Percentiles rank a stretch among this genome's conserved stretches.
Evolutionary conservation across 805 yeast species (phyloP).

Genomic region (Metschnikowia sp.): DNA sequence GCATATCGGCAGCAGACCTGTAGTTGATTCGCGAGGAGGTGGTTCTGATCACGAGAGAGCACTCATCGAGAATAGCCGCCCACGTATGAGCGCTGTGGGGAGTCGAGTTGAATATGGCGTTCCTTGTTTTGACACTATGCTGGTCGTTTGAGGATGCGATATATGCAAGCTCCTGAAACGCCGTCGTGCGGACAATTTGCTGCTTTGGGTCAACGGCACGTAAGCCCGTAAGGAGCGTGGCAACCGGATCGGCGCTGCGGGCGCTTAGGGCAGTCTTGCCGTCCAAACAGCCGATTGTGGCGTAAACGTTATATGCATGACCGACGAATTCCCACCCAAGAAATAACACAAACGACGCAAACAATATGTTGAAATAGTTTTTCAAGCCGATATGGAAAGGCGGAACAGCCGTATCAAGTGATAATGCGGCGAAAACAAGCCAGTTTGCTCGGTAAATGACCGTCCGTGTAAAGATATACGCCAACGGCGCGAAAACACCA

Average conservation of each 20-base stretch:
- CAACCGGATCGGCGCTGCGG: slow-evolving; percentile 58
- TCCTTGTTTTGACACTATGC: slow-evolving; percentile 44
- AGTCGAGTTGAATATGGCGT: slow-evolving; percentile 50
- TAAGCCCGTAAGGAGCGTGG: slow-evolving; percentile 62
- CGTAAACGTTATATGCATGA: slow-evolving; percentile 58
- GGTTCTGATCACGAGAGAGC: slow-evolving; percentile 51
- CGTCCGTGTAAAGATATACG: slow-evolving; percentile 40
- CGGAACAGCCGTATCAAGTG: slow-evolving; percentile 42
- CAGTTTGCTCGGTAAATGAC: slow-evolving; percentile 37
- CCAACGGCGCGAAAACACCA: slow-evolving; percentile 33
- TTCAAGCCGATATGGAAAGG: slow-evolving; percentile 19
- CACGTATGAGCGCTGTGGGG: slow-evolving; percentile 45
- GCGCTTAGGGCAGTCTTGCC: slow-evolving; percentile 60
- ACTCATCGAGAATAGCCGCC: slow-evolving; percentile 59
- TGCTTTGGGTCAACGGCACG: slow-evolving; percentile 42
- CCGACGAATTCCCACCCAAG: slow-evolving; percentile 54
- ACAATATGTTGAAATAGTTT: slow-evolving; percentile 27
- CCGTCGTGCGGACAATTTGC: slow-evolving; percentile 49
- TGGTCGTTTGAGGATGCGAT: slow-evolving; percentile 46
- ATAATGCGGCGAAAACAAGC: slow-evolving; percentile 27
- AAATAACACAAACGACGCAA: slow-evolving; percentile 33
- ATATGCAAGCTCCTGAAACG: slow-evolving; percentile 73
- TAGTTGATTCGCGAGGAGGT: slow-evolving; percentile 43
- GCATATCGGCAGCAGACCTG: slow-evolving; percentile 29
- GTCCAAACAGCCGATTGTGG: slow-evolving; percentile 69